Base-by-base conservation (phyloP, 2,329 filamentous ascomycete species). In the Botrytis squamosa region DNA sequence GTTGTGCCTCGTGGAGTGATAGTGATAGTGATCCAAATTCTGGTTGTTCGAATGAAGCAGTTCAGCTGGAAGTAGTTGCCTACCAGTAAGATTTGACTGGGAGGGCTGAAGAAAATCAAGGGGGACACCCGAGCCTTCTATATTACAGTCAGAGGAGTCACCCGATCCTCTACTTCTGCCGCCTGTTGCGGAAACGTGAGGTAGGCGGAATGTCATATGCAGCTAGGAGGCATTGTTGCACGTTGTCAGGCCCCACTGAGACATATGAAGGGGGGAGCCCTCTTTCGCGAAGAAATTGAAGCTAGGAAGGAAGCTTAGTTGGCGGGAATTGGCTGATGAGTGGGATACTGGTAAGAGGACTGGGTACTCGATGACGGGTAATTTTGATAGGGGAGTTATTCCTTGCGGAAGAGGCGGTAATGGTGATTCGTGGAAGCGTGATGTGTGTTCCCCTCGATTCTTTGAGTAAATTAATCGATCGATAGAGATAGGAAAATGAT, bases 161-260 rank as follows among this genome's bases (percentile, higher is more conserved):
- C 65, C 65, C 52, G 71, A 73, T 68, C 49, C 40, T 33, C 55
- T 46, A 36, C 63, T 46, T 69, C 63, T 73, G 38, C 71, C 71
- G 71, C 71, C 71, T 70, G 71, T 49, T 36, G 71, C 71, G 71
- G 71, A 52, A 68, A 69, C 25, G 25, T 62, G 65, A 67, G 70
- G 60, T 36, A 63, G 52, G 42, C 40, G 64, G 71, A 33, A 65
- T 49, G 72, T 71, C 72, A 73, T 73, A 73, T 64, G 67, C 67
- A 71, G 33, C 66, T 71, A 68, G 52, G 25, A 73, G 60, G 46
- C 71, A 73, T 73, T 33, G 18, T 73, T 66, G 70, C 62, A 72
- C 46, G 62, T 36, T 72, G 46, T 72, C 60, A 66, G 38, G 70
- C 46, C 70, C 68, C 70, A 72, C 70, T 44, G 70, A 44, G 42